Conservation (phyloP, 2,329 filamentous ascomycete genomes). For the Aspergillus sojae region DNA sequence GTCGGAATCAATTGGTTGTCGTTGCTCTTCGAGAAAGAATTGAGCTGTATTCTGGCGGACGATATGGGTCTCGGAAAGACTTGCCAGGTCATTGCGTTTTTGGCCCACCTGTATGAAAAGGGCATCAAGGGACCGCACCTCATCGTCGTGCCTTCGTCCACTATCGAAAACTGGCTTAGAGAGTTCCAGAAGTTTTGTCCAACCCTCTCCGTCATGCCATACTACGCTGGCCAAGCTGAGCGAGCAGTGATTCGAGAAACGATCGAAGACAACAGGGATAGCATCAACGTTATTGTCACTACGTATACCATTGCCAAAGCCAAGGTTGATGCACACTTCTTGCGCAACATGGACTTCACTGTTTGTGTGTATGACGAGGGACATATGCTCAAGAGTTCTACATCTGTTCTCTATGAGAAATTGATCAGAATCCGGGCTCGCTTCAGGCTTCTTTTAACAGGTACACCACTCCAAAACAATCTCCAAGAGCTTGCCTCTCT, state of each 20-base stretch:
- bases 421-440: slow-evolving; percentile 74
- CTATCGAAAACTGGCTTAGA: slow-evolving; percentile 90
- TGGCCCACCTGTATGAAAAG: slow-evolving; percentile 77
- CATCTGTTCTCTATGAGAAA: slow-evolving; percentile 78
- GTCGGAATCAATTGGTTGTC: slow-evolving; percentile 95
- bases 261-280: slow-evolving; percentile 65
- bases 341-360: slow-evolving; percentile 61
- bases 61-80: slow-evolving; percentile 98
- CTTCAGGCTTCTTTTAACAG: slow-evolving; percentile 86
- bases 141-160: slow-evolving; percentile 89
- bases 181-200: slow-evolving; percentile 91
- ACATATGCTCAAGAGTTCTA: slow-evolving; percentile 86
- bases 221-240: slow-evolving; percentile 71
- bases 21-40: slow-evolving; percentile 74
- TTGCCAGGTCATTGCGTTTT: slow-evolving; percentile 90
- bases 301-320: slow-evolving; percentile 70
- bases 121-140: slow-evolving; percentile 72
- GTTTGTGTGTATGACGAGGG: slow-evolving; percentile 87
- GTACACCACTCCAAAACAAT: slow-evolving; percentile 95
- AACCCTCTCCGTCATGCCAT: slow-evolving; percentile 68
- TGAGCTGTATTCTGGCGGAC: slow-evolving; percentile 91
- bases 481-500: slow-evolving; percentile 87
- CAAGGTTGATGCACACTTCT: slow-evolving; percentile 64
- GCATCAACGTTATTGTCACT: slow-evolving; percentile 70
- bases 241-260: slow-evolving; percentile 69